These are phyloP conservation scores for Athelia sp. DNA, from an alignment of 1,284 basidiomycete genomes.

Conservation along the genomic window DNA sequence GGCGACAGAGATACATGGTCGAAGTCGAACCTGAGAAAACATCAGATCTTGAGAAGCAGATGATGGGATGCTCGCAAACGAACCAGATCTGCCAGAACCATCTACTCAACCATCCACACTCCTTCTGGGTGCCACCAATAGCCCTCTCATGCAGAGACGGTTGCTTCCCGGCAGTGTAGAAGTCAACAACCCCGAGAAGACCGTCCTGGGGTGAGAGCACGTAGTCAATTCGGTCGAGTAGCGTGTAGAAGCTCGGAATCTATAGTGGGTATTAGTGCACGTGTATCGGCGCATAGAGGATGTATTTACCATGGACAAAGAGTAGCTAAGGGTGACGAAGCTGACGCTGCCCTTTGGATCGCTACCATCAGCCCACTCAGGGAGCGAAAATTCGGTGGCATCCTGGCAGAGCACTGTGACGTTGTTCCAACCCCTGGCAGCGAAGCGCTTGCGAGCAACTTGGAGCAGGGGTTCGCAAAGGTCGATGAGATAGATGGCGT, in stretches of 20 bases:
- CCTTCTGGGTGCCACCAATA: slow-evolving; percentile 66
- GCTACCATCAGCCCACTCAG: slow-evolving; percentile 47
- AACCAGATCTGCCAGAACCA: slow-evolving; percentile 87
- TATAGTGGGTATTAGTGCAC: slow-evolving; percentile 21
- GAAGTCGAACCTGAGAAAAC: slow-evolving; percentile 67
- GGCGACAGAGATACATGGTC: slow-evolving; percentile 75
- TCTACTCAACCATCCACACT: slow-evolving; percentile 69
- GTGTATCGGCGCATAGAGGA: neutral
- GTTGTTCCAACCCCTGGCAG: slow-evolving; percentile 68
- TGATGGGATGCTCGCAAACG: slow-evolving; percentile 74
- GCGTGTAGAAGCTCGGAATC: slow-evolving; percentile 70
- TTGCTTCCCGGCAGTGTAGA: slow-evolving; percentile 69
- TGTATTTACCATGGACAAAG: slow-evolving; percentile 59
- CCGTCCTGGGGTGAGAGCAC: slow-evolving; percentile 65
- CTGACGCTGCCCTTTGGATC: slow-evolving; percentile 53
- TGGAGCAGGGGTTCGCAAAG: slow-evolving; percentile 74
- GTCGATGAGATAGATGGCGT: slow-evolving; percentile 74
- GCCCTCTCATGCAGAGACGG: slow-evolving; percentile 56
- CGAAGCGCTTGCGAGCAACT: slow-evolving; percentile 68
- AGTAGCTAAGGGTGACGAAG: slow-evolving; percentile 69
- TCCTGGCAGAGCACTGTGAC: slow-evolving; percentile 75
- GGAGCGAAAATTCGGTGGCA: slow-evolving; percentile 65
- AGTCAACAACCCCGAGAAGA: slow-evolving; percentile 72
- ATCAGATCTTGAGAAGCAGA: slow-evolving; percentile 21
- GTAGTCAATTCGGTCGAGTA: slow-evolving; percentile 68